phyloP scores from a whole-genome alignment of 164 flowering plant species.

The Berberis vulgaris region DNA sequence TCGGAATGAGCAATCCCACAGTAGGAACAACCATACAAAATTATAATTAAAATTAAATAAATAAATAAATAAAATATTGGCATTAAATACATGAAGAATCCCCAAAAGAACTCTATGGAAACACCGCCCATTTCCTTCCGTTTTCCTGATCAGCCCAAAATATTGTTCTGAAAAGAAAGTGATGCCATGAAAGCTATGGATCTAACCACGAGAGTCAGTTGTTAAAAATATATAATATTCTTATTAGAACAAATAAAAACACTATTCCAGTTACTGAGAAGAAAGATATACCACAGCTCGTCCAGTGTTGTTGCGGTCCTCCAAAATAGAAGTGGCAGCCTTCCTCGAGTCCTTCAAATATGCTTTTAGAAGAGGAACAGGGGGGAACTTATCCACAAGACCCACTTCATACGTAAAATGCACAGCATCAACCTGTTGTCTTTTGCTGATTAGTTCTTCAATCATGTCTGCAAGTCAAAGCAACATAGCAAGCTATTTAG shows the following conservation, averaged over 20 bases:
- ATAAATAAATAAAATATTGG: no score
- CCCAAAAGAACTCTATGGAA: no score
- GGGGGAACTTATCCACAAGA: constrained; percentile 76
- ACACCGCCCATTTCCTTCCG: neutral
- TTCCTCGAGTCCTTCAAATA: constrained; percentile 80
- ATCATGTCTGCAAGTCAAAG: constrained; percentile 63
- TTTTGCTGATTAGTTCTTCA: constrained; percentile 78
- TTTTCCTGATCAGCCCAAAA: neutral
- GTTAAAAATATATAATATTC: neutral
- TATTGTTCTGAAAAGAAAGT: neutral
- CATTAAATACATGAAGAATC: no score
- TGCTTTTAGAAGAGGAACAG: constrained; percentile 76
- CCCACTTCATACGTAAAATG: constrained; percentile 90
- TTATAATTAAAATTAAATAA: no score
- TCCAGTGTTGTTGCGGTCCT: constrained; percentile 62
- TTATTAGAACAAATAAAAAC: neutral
- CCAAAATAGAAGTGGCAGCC: constrained; percentile 53
- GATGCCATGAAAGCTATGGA: neutral
- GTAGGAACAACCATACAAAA: no score
- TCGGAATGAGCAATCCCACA: no score
- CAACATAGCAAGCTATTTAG: neutral
- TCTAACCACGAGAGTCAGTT: neutral
- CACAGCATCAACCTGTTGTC: constrained; percentile 96
- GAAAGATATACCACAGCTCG: constrained; percentile 50
- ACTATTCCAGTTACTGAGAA: neutral